Evolutionary conservation across 2,329 filamentous ascomycete genomes (phyloP).

Genomic region (Penicillium sp.): DNA sequence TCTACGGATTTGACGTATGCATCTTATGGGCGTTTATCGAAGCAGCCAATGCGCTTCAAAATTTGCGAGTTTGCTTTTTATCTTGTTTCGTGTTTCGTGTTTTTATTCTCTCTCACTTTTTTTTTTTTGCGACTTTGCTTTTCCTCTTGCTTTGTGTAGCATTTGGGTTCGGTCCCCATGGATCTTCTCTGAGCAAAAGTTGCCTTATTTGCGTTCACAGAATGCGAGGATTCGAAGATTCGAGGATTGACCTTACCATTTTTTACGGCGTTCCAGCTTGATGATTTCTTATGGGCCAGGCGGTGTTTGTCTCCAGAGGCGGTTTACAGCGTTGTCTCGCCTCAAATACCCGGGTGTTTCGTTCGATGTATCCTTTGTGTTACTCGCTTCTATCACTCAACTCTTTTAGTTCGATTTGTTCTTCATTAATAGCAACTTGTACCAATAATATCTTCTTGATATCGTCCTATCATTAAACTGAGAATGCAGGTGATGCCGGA

Average conservation of each 20-base stretch:
- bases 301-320: constrained; percentile 32
- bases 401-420: background rate
- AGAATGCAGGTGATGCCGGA: too few relatives aligned
- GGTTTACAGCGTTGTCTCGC: constrained; percentile 26
- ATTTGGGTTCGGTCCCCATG: constrained; percentile 15
- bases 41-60: constrained; percentile 20
- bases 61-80: background rate
- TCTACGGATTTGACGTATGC: constrained; percentile 24
- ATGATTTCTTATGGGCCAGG: constrained; percentile 25
- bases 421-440: background rate
- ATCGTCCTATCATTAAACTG: background rate
- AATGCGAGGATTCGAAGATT: background rate
- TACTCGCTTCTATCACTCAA: background rate
- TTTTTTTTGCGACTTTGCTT: background rate
- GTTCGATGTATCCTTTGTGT: constrained; percentile 9
- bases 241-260: constrained; percentile 7
- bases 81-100: constrained; percentile 3
- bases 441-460: background rate
- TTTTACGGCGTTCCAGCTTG: constrained; percentile 34
- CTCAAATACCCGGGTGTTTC: constrained; percentile 38
- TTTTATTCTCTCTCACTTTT: background rate
- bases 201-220: constrained; percentile 6
- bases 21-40: constrained; percentile 34
- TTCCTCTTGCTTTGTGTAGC: constrained; percentile 9
- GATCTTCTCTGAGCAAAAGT: constrained; percentile 1